phyloP scores from a whole-genome alignment of 768 basidiomycete genomes.

The Saitozyma sp. region DNA sequence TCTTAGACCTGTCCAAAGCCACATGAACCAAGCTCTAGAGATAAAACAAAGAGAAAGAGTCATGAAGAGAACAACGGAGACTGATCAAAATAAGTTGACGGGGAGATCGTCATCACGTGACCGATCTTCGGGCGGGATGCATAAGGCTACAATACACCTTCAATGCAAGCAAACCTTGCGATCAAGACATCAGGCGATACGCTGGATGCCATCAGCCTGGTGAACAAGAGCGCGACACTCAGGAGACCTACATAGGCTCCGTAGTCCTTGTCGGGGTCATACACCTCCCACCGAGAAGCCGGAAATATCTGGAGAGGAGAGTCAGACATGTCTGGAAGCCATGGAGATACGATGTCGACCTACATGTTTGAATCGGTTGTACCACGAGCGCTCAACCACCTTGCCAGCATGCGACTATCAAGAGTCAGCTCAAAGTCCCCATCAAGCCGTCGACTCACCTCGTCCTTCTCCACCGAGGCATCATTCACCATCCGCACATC shows the following conservation, averaged over 20 bases:
- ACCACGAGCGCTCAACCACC: slow-evolving; percentile 94
- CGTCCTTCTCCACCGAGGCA: slow-evolving; percentile 95
- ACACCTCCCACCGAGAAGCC: slow-evolving; percentile 95
- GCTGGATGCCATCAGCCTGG: neutral
- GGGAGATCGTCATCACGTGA: too few species aligned
- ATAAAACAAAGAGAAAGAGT: too few species aligned
- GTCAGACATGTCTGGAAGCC: neutral
- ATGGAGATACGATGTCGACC: slow-evolving; percentile 3
- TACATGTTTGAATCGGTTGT: slow-evolving; percentile 81
- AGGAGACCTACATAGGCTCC: slow-evolving; percentile 64
- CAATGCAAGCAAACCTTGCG: too few species aligned
- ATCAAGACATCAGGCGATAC: neutral
- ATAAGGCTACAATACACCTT: too few species aligned
- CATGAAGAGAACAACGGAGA: too few species aligned
- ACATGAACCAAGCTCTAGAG: too few species aligned
- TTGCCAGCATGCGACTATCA: slow-evolving; percentile 79
- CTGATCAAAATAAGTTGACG: too few species aligned
- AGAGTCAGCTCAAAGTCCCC: neutral
- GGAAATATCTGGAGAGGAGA: slow-evolving; percentile 72
- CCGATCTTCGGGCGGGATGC: too few species aligned
- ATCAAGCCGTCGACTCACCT: slow-evolving; percentile 58
- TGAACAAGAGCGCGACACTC: too few species aligned
- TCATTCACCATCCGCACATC: slow-evolving; percentile 92
- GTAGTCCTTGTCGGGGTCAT: slow-evolving; percentile 90
- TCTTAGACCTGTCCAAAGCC: too few species aligned